A percentile compares a stretch with the other conserved stretches of the same genome.
Evolutionary conservation across 495 filamentous ascomycete genomes (phyloP).

Genomic region (Xylaria palmicola): DNA sequence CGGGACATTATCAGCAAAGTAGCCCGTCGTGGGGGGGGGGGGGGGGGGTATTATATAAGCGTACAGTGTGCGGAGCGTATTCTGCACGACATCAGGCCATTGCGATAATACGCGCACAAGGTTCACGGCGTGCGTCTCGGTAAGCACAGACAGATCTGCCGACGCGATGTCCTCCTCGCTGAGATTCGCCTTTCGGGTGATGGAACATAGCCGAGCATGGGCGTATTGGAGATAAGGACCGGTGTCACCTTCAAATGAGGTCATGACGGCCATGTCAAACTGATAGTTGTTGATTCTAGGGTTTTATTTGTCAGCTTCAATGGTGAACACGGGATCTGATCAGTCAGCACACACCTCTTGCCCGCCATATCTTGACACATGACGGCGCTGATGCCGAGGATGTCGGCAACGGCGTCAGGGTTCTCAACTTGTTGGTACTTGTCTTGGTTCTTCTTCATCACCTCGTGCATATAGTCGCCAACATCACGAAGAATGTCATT

Average conservation of each 20-base stretch:
- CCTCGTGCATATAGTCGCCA: slow-evolving; percentile 63
- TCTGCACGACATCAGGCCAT: slow-evolving; percentile 63
- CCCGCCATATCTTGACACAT: slow-evolving; percentile 68
- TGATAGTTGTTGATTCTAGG: slow-evolving; percentile 60
- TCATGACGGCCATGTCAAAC: slow-evolving; percentile 65
- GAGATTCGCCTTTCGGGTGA: slow-evolving; percentile 54
- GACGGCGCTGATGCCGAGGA: slow-evolving; percentile 60
- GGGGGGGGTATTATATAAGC: no score
- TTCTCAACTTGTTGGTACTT: slow-evolving; percentile 62
- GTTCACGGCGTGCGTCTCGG: slow-evolving; percentile 58
- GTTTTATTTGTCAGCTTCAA: slow-evolving; percentile 4
- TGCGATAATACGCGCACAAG: slow-evolving; percentile 61
- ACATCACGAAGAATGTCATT: slow-evolving; percentile 63
- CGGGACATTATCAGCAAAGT: background rate
- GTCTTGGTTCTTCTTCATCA: slow-evolving; percentile 59
- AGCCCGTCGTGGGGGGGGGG: background rate
- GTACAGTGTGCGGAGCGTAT: slow-evolving; percentile 58
- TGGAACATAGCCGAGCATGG: slow-evolving; percentile 63
- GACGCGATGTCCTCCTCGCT: slow-evolving; percentile 51
- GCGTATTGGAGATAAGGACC: slow-evolving; percentile 71
- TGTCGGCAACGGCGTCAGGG: slow-evolving; percentile 55
- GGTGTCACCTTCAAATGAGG: slow-evolving; percentile 68
- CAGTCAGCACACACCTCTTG: slow-evolving; percentile 48
- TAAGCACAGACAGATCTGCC: slow-evolving; percentile 59
- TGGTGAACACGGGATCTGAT: background rate